phyloP scores from a whole-genome alignment of 176 grass and related monocot genomes.

The Aegilops longissima region DNA sequence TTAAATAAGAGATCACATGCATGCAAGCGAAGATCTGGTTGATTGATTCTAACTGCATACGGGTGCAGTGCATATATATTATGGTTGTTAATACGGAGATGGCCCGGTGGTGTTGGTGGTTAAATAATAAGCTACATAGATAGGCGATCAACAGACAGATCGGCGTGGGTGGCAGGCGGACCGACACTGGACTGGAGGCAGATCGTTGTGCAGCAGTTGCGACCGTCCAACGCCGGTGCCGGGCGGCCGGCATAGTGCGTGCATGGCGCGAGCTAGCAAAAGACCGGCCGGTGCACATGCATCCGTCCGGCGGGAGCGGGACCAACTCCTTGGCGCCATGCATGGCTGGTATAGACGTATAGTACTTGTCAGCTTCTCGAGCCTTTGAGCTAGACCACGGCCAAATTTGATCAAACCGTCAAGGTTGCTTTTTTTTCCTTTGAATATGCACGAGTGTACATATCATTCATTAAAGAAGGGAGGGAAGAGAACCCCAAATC shows the following conservation, averaged over 20 bases:
- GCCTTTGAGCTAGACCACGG: background rate
- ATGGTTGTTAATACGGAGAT: background rate
- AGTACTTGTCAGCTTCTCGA: background rate
- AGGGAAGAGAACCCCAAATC: no score
- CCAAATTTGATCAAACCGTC: background rate
- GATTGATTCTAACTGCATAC: background rate
- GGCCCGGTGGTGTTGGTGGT: background rate
- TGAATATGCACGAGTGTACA: no score
- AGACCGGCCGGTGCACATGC: background rate
- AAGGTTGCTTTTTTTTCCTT: background rate
- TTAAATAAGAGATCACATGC: background rate
- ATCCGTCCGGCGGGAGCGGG: background rate
- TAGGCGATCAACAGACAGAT: background rate
- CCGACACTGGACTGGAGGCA: background rate
- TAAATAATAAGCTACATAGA: background rate
- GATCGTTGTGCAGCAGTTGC: background rate
- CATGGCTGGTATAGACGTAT: background rate
- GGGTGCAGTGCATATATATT: background rate
- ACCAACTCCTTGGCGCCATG: background rate
- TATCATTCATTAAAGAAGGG: no score
- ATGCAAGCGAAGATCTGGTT: background rate
- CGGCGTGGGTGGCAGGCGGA: conserved; percentile 9
- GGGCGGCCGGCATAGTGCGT: background rate
- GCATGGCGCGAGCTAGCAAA: background rate
- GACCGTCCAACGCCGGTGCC: background rate